Base-by-base conservation (phyloP, 768 basidiomycete genomes). In the Rhizopogon rudus region DNA sequence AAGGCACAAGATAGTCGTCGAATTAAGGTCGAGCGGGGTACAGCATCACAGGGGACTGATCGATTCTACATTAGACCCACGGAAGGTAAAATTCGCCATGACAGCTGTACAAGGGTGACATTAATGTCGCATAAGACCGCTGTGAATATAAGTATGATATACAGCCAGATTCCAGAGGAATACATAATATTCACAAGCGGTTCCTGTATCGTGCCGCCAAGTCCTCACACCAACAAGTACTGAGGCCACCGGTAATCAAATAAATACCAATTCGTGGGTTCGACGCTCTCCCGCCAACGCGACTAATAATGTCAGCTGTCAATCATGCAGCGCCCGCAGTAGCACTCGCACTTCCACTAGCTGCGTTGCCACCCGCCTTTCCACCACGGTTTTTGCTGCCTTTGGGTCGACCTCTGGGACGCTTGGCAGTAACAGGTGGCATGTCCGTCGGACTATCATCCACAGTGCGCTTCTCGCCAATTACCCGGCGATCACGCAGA, bases 341-440 rank as follows among this genome's bases (percentile, higher is more conserved):
- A 40, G 61, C 8, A 43, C 55, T 56, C 29, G 40, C 22, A 40
- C 33, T 37, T 16, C 48, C 48, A 6, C 14, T 49, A 37, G 48
- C 20, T 37, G 35, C 48, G 52, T 49, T 53, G n/a, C 52, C 40
- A 51, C 33, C 39, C 22, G 44, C 44, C 51, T 52, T 65, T 46
- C 62, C 57, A 0, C 58, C 58, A 46, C 69, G 67, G 31, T 86
- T 87, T 68, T 84, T 87, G 65, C 86, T 88, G 2, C 87, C 87
- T 62, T 83, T 85, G 35, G 86, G 86, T 8, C 86, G 71, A 28
- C 86, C 86, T 42, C 86, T 73, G 0, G 86, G 82, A 13, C 84
- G 69, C 58, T 86, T 87, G 6, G 65, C 61, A 13, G 67, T 59
- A 1, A 62, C 57, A 39, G 60, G 28, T 5, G 65, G 51, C 16